Percentiles rank a stretch among this genome's conserved stretches.
phyloP scores from a whole-genome alignment of 2,329 filamentous ascomycete genomes.

The Aspergillus calidoustus region DNA sequence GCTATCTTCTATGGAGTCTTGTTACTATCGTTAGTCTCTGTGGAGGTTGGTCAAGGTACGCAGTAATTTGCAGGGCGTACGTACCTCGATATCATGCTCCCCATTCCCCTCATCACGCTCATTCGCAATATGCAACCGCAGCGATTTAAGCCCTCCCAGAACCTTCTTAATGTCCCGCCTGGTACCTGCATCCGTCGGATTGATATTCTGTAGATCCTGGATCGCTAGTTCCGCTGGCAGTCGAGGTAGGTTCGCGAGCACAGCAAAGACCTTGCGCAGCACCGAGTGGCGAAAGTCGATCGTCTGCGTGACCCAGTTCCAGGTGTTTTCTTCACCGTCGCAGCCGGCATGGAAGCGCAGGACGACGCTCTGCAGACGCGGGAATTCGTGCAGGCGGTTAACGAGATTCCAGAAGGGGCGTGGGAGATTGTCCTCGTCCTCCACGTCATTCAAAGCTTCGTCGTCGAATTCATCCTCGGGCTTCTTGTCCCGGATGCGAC shows the following conservation, averaged over 20 bases:
- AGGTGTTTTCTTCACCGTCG: background rate
- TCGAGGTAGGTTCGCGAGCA: background rate
- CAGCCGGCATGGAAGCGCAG: constrained; percentile 13
- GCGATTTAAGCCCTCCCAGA: background rate
- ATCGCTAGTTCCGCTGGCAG: constrained; percentile 3
- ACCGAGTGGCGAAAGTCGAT: constrained; percentile 2
- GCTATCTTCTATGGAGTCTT: background rate
- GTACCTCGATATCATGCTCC: background rate
- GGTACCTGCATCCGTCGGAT: background rate
- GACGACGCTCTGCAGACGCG: constrained; percentile 5
- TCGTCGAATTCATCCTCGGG: background rate
- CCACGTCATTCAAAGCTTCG: background rate
- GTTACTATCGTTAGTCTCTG: background rate
- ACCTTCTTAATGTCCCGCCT: constrained; percentile 1
- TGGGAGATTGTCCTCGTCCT: background rate
- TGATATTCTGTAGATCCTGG: constrained; percentile 15
- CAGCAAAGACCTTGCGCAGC: background rate
- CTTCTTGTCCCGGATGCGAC: background rate
- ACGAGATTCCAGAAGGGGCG: constrained; percentile 3
- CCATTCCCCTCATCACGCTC: background rate
- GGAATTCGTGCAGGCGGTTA: constrained; percentile 7
- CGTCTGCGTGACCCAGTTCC: background rate
- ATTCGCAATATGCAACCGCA: constrained; percentile 16
- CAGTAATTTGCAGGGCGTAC: background rate
- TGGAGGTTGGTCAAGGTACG: too few species aligned